Evolutionary conservation across 192 early-diverging fungal species (phyloP).

Genomic region (Globomyces pollinis-pini): DNA sequence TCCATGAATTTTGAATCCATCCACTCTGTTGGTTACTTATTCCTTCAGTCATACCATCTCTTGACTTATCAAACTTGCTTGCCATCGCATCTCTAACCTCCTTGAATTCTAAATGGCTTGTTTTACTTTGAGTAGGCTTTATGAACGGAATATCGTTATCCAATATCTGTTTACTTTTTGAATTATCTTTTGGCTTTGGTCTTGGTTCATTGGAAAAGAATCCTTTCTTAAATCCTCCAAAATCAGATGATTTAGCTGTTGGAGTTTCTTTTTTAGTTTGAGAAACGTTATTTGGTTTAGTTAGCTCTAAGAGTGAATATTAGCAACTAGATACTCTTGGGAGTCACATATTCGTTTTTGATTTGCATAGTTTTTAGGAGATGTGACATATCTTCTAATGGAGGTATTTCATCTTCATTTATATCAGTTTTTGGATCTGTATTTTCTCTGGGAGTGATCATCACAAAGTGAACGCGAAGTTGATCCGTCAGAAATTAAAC

Average conservation of each 20-base stretch:
- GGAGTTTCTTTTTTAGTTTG: background rate
- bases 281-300: background rate
- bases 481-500: too few species aligned
- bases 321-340: too few species aligned
- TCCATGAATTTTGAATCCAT: conserved; percentile 29
- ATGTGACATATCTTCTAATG: conserved; percentile 27
- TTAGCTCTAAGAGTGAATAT: too few species aligned
- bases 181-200: background rate
- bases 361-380: background rate
- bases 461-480: too few species aligned
- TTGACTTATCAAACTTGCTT: conserved; percentile 15
- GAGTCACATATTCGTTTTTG: background rate
- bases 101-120: conserved; percentile 8
- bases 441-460: too few species aligned
- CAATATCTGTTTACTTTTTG: background rate
- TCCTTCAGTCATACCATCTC: conserved; percentile 11
- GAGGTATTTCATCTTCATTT: conserved; percentile 19
- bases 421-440: too few species aligned
- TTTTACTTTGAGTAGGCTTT: background rate
- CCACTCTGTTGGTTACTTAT: conserved; percentile 23
- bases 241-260: background rate
- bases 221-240: conserved; percentile 2
- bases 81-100: conserved; percentile 37
- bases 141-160: background rate
- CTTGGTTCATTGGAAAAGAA: conserved; percentile 15